Evolutionary conservation across 176 grass and related monocot species (phyloP).

Genomic region (Oryza rufipogon): DNA sequence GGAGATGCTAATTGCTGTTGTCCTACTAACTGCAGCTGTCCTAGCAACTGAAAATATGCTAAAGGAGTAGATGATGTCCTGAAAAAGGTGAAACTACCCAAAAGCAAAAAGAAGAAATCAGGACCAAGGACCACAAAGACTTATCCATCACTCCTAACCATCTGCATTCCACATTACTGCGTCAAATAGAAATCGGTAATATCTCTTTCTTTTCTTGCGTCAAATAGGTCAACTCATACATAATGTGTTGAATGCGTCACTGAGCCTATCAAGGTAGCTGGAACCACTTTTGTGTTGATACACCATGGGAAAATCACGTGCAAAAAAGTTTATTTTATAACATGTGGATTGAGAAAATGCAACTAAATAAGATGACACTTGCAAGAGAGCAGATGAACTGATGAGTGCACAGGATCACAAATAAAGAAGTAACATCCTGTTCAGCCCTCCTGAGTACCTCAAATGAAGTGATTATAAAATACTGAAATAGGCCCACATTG

Average conservation of each 20-base stretch:
- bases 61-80: too few species aligned
- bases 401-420: neutral
- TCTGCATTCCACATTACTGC: neutral
- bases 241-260: constrained; percentile 3
- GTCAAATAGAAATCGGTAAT: too few species aligned
- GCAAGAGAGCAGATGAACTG: constrained; percentile 29
- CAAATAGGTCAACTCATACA: neutral
- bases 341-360: neutral
- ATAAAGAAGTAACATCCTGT: neutral
- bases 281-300: neutral
- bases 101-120: too few species aligned
- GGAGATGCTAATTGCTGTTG: too few species aligned
- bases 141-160: neutral
- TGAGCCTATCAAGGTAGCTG: neutral
- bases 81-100: too few species aligned
- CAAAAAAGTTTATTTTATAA: neutral
- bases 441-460: neutral
- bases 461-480: constrained; percentile 7
- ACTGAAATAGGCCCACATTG: neutral
- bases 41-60: too few species aligned
- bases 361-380: neutral
- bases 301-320: neutral
- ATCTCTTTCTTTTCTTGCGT: neutral
- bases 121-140: too few species aligned
- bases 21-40: too few species aligned